A percentile compares a stretch with the other conserved stretches of the same genome.
phyloP scores from a whole-genome alignment of 2,329 filamentous ascomycete genomes.

The Neoarthrinium moseri region DNA sequence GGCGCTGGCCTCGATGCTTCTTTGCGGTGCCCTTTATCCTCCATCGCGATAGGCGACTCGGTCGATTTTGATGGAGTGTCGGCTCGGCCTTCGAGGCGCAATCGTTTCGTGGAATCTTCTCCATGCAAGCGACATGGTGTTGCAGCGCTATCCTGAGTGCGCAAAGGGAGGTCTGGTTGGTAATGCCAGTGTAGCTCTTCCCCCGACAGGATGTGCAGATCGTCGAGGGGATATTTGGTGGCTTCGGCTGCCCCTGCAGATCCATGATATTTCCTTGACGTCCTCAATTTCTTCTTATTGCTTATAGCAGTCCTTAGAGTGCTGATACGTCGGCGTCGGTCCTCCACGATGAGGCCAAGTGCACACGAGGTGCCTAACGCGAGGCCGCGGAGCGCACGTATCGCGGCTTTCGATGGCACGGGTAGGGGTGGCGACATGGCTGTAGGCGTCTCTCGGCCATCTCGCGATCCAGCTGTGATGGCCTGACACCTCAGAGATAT shows the following conservation, averaged over 20 bases:
- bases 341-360: constrained; percentile 53
- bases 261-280: constrained; percentile 29
- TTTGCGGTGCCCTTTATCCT: too few species aligned
- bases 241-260: constrained; percentile 16
- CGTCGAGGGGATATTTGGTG: constrained; percentile 14
- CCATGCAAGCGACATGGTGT: background rate
- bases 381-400: constrained; percentile 54
- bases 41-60: too few species aligned
- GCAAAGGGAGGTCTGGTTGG: background rate
- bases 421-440: constrained; percentile 46
- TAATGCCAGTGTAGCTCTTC: constrained; percentile 19
- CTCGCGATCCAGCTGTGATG: constrained; percentile 7
- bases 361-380: constrained; percentile 58
- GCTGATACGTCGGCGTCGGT: constrained; percentile 54
- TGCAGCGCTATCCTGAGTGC: background rate
- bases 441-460: constrained; percentile 13
- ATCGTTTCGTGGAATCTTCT: background rate
- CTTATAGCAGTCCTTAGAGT: constrained; percentile 48
- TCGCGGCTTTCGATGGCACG: constrained; percentile 53
- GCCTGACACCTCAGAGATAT: background rate
- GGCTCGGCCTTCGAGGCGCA: too few species aligned
- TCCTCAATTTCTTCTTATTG: constrained; percentile 52
- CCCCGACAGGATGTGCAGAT: constrained; percentile 9
- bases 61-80: too few species aligned
- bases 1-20: too few species aligned